phyloP scores from a whole-genome alignment of 2,329 filamentous ascomycete species.

The Pyricularia grisea region DNA sequence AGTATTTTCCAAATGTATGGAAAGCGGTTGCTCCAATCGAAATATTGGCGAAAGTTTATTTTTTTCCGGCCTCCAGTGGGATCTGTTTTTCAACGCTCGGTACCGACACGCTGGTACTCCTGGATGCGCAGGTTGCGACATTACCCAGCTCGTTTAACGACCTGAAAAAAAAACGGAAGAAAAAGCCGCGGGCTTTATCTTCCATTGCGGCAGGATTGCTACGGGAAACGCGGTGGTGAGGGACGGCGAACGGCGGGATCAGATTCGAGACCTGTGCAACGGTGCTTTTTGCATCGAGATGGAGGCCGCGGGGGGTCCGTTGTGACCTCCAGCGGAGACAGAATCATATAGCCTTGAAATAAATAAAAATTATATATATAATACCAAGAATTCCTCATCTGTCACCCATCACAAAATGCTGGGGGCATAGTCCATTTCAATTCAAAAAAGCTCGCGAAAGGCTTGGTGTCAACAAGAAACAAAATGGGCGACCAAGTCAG shows the following conservation, averaged over 20 bases:
- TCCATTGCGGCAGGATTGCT: conserved; percentile 17
- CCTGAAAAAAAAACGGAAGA: not conserved
- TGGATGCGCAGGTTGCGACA: not conserved
- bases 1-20: too few species aligned
- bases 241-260: conserved; percentile 19
- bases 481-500: too few species aligned
- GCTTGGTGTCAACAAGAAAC: too few species aligned
- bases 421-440: too few species aligned
- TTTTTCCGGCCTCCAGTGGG: not conserved
- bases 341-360: too few species aligned
- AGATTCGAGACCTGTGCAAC: not conserved
- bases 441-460: too few species aligned
- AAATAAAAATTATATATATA: too few species aligned
- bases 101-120: not conserved
- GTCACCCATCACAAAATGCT: too few species aligned
- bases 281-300: conserved; percentile 18
- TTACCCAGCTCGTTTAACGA: not conserved
- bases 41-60: not conserved
- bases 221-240: conserved; percentile 27
- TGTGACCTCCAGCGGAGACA: too few species aligned
- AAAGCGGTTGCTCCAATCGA: not conserved
- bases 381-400: too few species aligned
- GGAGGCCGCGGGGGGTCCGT: conserved; percentile 19
- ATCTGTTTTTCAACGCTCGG: not conserved
- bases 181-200: not conserved